phyloP scores from a whole-genome alignment of 169 alveolate species.

The Plasmodium chabaudi region DNA sequence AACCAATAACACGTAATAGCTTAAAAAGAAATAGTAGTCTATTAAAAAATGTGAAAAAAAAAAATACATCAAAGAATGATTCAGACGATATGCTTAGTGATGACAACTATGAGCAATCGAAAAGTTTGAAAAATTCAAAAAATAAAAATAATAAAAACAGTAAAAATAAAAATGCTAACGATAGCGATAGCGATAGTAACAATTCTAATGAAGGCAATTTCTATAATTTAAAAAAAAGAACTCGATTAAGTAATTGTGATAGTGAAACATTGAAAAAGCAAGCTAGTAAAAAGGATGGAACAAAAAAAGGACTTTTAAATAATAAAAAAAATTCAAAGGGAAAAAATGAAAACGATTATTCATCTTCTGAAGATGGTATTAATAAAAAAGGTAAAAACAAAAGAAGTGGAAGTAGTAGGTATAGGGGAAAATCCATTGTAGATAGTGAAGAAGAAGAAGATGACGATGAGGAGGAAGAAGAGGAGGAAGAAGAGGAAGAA shows the following conservation, averaged over 20 bases:
- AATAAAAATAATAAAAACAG: neutral
- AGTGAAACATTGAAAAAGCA: neutral
- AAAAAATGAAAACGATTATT: neutral
- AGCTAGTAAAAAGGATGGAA: neutral
- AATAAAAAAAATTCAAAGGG: neutral
- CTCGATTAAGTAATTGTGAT: neutral
- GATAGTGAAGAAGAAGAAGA: neutral
- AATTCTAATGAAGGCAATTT: neutral
- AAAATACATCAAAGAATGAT: neutral
- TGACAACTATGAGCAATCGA: neutral
- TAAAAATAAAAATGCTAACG: neutral
- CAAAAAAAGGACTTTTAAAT: conserved; percentile 5
- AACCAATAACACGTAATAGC: neutral
- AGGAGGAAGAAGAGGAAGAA: conserved; percentile 1
- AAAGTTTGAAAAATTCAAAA: neutral
- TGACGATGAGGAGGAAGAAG: conserved; percentile 1
- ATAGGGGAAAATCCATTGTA: neutral
- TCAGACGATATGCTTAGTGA: too few species aligned
- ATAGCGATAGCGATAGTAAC: neutral
- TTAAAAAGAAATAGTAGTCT: neutral
- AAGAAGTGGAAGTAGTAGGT: neutral
- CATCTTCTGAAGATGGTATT: neutral
- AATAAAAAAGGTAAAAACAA: neutral
- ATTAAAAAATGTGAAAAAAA: neutral
- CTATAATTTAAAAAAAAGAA: neutral